Conservation (phyloP, 129 eudicot genomes). For the Gnaphalium uliginosum region DNA sequence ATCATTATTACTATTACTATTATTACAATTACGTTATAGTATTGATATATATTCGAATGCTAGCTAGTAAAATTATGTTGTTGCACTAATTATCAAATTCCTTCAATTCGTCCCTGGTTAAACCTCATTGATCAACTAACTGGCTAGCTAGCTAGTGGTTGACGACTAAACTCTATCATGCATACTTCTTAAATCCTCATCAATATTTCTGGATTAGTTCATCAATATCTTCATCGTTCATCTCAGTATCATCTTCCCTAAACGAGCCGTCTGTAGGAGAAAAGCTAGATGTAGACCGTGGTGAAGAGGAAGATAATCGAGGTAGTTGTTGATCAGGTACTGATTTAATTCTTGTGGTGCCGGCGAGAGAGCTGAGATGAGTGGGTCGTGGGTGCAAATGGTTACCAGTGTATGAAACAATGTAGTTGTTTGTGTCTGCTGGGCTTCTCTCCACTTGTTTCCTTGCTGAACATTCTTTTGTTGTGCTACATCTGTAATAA, state of each 20-base stretch:
- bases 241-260: constrained; percentile 32
- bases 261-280: constrained; percentile 26
- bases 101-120: no score
- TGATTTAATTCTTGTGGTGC: constrained; percentile 38
- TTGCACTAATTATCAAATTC: no score
- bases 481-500: constrained; percentile 75
- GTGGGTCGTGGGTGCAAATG: constrained; percentile 63
- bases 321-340: neutral
- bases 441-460: constrained; percentile 66
- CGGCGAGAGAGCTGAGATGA: constrained; percentile 62
- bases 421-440: constrained; percentile 25
- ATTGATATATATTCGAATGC: no score
- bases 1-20: no score
- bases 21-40: no score
- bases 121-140: no score
- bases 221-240: constrained; percentile 23
- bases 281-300: constrained; percentile 32
- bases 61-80: no score
- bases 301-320: constrained; percentile 38
- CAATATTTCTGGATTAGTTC: constrained; percentile 21
- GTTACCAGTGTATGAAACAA: constrained; percentile 56
- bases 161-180: no score
- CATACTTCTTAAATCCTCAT: neutral
- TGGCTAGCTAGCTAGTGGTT: no score
- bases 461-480: constrained; percentile 67